Evolutionary conservation across 805 yeast species (phyloP).

Genomic region (Wickerhamiella kazuoi): DNA sequence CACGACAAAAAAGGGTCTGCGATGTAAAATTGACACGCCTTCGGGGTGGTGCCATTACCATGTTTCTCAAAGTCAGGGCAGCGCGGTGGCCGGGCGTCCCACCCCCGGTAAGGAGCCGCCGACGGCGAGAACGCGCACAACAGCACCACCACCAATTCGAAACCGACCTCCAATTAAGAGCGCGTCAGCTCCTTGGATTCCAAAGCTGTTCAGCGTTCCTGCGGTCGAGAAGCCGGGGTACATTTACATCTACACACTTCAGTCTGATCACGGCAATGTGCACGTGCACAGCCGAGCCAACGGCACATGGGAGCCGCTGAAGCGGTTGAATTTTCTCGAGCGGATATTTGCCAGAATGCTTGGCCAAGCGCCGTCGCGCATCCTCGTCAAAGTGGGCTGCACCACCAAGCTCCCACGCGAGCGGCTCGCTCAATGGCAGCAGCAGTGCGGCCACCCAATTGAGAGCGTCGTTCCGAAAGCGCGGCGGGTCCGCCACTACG

Average conservation of each 20-base stretch:
- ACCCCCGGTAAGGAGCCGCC: no score
- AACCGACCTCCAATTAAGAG: no score
- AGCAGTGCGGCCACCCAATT: slow-evolving; percentile 16
- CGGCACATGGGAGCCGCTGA: slow-evolving; percentile 7
- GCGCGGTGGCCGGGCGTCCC: no score
- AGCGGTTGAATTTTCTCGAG: not conserved
- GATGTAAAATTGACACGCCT: slow-evolving; percentile 7
- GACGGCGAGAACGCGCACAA: no score
- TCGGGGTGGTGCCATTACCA: slow-evolving; percentile 12
- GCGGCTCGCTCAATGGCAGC: slow-evolving; percentile 18
- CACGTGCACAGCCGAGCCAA: slow-evolving; percentile 11
- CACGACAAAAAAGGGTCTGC: slow-evolving; percentile 12
- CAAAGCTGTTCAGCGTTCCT: no score
- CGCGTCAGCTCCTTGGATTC: no score
- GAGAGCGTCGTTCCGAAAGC: slow-evolving; percentile 9
- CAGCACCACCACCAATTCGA: no score
- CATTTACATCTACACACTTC: slow-evolving; percentile 17
- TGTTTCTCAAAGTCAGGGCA: not conserved
- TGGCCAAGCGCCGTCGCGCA: slow-evolving; percentile 2
- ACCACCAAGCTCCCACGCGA: slow-evolving; percentile 15
- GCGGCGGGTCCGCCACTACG: slow-evolving; percentile 5
- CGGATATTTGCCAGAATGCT: not conserved
- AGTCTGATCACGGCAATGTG: slow-evolving; percentile 11
- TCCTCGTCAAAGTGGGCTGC: slow-evolving; percentile 19
- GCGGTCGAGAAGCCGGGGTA: slow-evolving; percentile 11